phyloP scores from a whole-genome alignment of 1,139 yeast genomes.

The Candida buenavistaensis region DNA sequence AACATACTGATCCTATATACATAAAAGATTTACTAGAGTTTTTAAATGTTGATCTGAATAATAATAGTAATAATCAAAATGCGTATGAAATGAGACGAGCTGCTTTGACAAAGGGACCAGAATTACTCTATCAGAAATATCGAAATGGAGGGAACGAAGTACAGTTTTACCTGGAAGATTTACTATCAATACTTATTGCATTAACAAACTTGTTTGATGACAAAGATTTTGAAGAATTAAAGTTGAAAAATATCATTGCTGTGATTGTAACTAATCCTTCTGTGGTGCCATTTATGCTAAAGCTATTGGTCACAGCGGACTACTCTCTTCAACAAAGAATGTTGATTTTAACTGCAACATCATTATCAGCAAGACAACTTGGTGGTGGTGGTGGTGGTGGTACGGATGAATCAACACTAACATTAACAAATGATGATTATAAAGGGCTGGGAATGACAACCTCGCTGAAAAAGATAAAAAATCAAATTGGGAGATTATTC shows the following conservation, averaged over 20 bases:
- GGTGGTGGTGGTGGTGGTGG: conserved; percentile 45
- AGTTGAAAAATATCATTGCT: conserved; percentile 53
- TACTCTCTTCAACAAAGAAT: conserved; percentile 65
- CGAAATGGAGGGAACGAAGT: conserved; percentile 60
- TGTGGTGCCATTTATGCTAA: conserved; percentile 37
- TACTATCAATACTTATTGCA: conserved; percentile 48
- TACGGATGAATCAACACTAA: no score
- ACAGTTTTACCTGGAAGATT: conserved; percentile 43
- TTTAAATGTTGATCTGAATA: conserved; percentile 44
- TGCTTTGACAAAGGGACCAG: conserved; percentile 56
- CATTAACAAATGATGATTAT: no score
- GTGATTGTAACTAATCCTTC: conserved; percentile 50
- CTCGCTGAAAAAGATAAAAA: no score
- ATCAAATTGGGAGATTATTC: conserved; percentile 46
- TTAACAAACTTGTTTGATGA: conserved; percentile 51
- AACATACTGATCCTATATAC: conserved; percentile 54
- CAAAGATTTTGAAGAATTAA: conserved; percentile 48
- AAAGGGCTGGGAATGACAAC: no score
- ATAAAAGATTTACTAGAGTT: conserved; percentile 62
- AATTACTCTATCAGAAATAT: conserved; percentile 54
- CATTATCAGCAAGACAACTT: conserved; percentile 60
- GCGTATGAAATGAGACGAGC: conserved; percentile 52
- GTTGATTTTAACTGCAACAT: conserved; percentile 52
- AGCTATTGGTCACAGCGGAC: conserved; percentile 56
- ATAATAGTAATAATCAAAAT: conserved; percentile 41